Percentiles rank a stretch among this genome's conserved stretches.
phyloP scores from a whole-genome alignment of 148 eudicot species.

The Simmondsia chinensis region DNA sequence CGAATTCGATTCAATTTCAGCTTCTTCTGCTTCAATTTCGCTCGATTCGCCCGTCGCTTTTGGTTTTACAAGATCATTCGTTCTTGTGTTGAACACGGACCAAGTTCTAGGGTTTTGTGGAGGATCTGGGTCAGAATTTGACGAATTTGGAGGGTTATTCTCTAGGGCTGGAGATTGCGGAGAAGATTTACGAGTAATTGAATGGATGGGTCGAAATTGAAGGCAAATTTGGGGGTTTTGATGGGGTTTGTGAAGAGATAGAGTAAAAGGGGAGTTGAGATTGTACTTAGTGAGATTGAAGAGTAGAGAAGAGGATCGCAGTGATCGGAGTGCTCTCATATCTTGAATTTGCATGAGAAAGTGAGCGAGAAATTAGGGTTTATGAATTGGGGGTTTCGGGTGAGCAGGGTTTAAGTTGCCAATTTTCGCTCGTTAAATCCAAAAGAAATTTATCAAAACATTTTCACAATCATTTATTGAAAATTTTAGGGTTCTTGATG shows the following conservation, averaged over 20 bases:
- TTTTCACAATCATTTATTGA: too few species aligned
- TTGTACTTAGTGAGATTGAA: conserved; percentile 3
- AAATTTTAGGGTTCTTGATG: too few species aligned
- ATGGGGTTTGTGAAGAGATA: neutral
- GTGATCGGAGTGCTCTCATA: conserved; percentile 38
- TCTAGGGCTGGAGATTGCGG: conserved; percentile 13
- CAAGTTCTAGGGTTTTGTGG: conserved; percentile 11
- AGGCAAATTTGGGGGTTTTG: conserved; percentile 23
- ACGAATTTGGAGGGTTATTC: conserved; percentile 1
- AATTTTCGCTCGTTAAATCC: too few species aligned
- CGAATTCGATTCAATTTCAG: neutral
- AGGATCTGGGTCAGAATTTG: neutral
- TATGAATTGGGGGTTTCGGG: neutral
- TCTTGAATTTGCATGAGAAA: conserved; percentile 30
- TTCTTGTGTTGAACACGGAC: conserved; percentile 19
- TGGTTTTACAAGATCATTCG: neutral
- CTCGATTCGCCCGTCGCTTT: conserved; percentile 5
- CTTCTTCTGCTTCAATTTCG: neutral
- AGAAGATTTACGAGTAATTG: conserved; percentile 5
- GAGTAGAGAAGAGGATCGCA: conserved; percentile 21
- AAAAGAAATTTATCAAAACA: too few species aligned
- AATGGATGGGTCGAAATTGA: conserved; percentile 18
- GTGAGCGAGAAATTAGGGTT: neutral
- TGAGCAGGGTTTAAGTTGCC: conserved; percentile 15
- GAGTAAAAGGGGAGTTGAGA: conserved; percentile 1